Conservation (phyloP, 2,329 filamentous ascomycete species). For the Aspergillus eucalypticola region DNA sequence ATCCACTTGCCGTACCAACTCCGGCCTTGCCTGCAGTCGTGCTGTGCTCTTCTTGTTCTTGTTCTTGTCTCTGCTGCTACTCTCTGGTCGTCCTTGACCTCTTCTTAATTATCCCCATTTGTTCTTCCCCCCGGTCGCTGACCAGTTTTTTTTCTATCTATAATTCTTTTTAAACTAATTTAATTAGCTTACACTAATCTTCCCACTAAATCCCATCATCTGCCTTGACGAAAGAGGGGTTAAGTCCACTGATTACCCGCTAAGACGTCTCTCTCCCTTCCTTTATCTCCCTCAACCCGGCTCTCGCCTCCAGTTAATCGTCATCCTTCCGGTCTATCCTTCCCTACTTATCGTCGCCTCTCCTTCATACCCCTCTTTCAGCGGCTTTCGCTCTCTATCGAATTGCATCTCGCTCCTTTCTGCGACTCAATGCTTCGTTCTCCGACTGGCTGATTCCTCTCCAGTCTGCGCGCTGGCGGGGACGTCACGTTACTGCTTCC, state of each 20-base stretch:
- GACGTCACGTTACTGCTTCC: slow-evolving; percentile 16
- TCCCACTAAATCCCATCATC: neutral
- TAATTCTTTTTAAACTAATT: neutral
- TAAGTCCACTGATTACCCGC: slow-evolving; percentile 8
- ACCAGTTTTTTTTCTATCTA: slow-evolving; percentile 10
- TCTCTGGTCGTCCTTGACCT: neutral
- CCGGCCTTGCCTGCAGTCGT: neutral
- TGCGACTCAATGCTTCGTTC: slow-evolving; percentile 20
- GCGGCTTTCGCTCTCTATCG: slow-evolving; percentile 11
- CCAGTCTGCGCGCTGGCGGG: slow-evolving; percentile 28
- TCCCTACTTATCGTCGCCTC: slow-evolving; percentile 3
- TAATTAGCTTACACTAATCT: neutral
- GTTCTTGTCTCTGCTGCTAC: neutral
- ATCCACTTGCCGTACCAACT: neutral
- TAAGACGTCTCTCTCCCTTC: slow-evolving; percentile 9
- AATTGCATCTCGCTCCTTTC: slow-evolving; percentile 5
- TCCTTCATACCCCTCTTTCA: slow-evolving; percentile 3
- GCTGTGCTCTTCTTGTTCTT: too few relatives aligned
- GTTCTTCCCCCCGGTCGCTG: neutral
- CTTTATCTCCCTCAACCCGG: slow-evolving; percentile 13
- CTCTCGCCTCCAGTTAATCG: slow-evolving; percentile 4
- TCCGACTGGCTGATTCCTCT: slow-evolving; percentile 19
- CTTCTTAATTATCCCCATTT: neutral
- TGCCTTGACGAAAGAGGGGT: slow-evolving; percentile 11
- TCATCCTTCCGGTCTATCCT: slow-evolving; percentile 10